Base-by-base conservation (phyloP, 208 protist genomes). In the Trypanosoma platydactyli region DNA sequence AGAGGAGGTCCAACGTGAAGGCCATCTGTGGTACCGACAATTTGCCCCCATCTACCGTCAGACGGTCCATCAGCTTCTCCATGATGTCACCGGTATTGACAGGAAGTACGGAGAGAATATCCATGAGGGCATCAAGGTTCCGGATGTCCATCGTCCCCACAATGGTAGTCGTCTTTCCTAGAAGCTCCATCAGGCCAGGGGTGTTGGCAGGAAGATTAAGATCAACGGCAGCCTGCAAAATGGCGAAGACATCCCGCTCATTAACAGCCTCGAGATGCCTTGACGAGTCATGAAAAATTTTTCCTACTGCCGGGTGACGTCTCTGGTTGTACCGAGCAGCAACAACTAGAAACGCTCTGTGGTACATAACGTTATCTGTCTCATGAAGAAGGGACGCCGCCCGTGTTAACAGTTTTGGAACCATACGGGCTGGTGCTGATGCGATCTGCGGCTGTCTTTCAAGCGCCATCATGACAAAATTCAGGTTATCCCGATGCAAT, bases 401-500 rank as follows among this genome's bases (percentile, higher is more conserved):
- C n/a, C 77, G 76, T 24, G 45, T 40, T n/a, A 80, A 42, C 0
- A 96, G 50, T 12, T 71, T 60, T 1, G 73, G 50, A 13, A 87
- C 64, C 48, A 94, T 77, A 9, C 77, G 73, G 53, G 81, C 69
- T 38, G 80, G 68, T 6, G 81, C 77, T 18, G 80, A 76, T 5
- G 84, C 80, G 22, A 83, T 90, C 57, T 91, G 83, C 52, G 76
- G 49, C 54, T 96, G 88, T 42, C 68, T 41, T 63, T 89, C 85
- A 0, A 96, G 29, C 5, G 86, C 66, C 54, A 83, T 79, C 16
- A 71, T 68, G 9, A 96, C 58, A 50, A 81, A 56, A n/a, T 72
- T 73, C 7, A 91, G 62, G 18, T 94, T 81, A 30, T 83, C 73
- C 0, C 46, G 58, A 15, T 70, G 68, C 24, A 92, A 62, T 16